A percentile compares a stretch with the other conserved stretches of the same genome.
These are phyloP conservation scores for Fusarium coffeatum DNA, from an alignment of 2,329 filamentous ascomycete species.

Conservation along the genomic window DNA sequence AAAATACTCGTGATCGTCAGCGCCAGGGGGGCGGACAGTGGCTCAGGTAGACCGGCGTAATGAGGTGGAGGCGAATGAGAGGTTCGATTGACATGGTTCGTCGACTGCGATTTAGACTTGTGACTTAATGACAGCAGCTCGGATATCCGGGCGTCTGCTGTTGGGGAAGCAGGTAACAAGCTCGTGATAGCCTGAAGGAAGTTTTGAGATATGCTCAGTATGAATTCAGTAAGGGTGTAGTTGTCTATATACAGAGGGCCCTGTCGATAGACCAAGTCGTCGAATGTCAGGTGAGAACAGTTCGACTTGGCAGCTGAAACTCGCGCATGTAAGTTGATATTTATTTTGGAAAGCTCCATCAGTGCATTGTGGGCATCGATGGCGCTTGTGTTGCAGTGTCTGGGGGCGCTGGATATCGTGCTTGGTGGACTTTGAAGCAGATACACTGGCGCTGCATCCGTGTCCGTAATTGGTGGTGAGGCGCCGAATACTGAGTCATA, in stretches of 20 bases:
- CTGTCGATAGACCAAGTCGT: background rate
- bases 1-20: background rate
- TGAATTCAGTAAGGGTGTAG: background rate
- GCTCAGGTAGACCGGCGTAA: too few species aligned
- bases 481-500: background rate
- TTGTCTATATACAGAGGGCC: background rate
- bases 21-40: background rate
- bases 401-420: background rate
- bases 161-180: fast-evolving
- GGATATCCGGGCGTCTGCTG: too few species aligned
- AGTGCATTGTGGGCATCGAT: background rate
- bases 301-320: background rate
- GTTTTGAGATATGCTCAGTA: background rate
- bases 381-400: background rate
- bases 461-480: background rate
- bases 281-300: background rate
- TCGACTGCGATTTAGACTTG: background rate
- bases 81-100: fast-evolving
- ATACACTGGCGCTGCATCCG: background rate
- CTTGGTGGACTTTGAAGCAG: background rate
- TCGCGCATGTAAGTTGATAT: background rate
- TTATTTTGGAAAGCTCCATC: background rate
- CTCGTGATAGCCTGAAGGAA: background rate
- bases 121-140: too few species aligned
- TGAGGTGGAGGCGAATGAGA: background rate